Evolutionary conservation across 345 rosid genomes (phyloP).

Genomic region (Moricandia arvensis): DNA sequence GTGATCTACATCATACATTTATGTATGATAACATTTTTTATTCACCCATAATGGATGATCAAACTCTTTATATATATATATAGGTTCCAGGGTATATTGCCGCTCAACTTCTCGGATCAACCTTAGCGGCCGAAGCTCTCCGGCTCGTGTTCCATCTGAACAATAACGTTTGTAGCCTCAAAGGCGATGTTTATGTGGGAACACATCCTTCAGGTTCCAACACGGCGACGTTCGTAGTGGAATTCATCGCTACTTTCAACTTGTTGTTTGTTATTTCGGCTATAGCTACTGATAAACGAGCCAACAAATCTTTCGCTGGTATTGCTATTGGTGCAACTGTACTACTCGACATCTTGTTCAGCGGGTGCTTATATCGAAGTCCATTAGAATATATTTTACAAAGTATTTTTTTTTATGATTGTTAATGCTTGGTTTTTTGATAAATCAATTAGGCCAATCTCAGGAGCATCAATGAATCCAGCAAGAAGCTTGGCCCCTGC

Average conservation of each 20-base stretch:
- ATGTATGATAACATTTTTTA: neutral
- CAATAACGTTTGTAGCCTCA: conserved; percentile 21
- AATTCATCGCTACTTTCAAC: conserved; percentile 26
- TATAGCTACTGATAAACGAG: conserved; percentile 36
- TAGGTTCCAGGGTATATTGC: conserved; percentile 30
- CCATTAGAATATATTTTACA: neutral
- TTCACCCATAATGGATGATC: neutral
- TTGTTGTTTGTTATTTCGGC: conserved; percentile 36
- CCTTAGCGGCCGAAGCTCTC: conserved; percentile 11
- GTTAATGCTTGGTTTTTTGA: neutral
- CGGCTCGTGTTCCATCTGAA: conserved; percentile 19
- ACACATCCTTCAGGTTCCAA: conserved; percentile 28
- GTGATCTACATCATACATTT: neutral
- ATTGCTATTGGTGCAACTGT: conserved; percentile 30
- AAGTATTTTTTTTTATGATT: neutral
- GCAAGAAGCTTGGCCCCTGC: conserved; percentile 68
- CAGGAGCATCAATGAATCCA: conserved; percentile 83
- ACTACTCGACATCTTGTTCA: conserved; percentile 29
- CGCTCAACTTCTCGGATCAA: conserved; percentile 24
- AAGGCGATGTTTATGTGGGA: conserved; percentile 35
- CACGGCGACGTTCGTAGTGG: conserved; percentile 18
- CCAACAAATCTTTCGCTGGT: conserved; percentile 28
- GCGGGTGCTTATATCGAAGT: conserved; percentile 1
- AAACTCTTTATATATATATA: neutral
- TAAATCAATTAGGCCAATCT: conserved; percentile 41